Percentiles rank a stretch among this genome's conserved stretches.
These are phyloP conservation scores for Akanthomyces dipterigenus DNA, from an alignment of 2,329 filamentous ascomycete species.

Conservation along the genomic window DNA sequence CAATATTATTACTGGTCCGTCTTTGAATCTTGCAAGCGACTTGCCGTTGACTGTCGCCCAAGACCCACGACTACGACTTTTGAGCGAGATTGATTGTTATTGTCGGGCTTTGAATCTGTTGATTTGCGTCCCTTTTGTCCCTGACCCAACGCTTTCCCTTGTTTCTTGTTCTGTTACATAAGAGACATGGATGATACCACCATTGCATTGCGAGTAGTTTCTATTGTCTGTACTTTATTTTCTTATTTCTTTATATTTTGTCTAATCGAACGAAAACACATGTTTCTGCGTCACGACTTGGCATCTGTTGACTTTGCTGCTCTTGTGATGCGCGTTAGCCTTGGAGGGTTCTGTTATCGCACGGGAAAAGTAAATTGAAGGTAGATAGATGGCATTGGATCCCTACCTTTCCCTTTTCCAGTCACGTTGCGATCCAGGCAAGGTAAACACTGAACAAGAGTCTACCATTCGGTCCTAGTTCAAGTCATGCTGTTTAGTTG, in stretches of 20 bases:
- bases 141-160: conserved; percentile 13
- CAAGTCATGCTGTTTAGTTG: not conserved
- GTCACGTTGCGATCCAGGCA: not conserved
- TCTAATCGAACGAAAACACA: not conserved
- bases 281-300: not conserved
- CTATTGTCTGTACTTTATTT: conserved; percentile 22
- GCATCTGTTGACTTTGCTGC: not conserved
- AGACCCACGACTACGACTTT: conserved; percentile 1
- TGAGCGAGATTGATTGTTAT: conserved; percentile 10
- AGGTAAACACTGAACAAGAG: not conserved
- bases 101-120: not conserved
- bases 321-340: not conserved
- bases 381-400: not conserved
- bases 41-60: not conserved
- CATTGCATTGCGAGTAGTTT: conserved; percentile 30
- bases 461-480: not conserved
- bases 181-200: conserved; percentile 37
- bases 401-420: not conserved
- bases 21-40: not conserved
- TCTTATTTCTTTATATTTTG: conserved; percentile 14
- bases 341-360: not conserved
- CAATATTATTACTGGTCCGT: not conserved
- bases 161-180: conserved; percentile 23
- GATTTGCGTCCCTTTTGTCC: conserved; percentile 15
- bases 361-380: not conserved